Evolutionary conservation across 1,284 basidiomycete species (phyloP).

Genomic region (Malassezia equina): DNA sequence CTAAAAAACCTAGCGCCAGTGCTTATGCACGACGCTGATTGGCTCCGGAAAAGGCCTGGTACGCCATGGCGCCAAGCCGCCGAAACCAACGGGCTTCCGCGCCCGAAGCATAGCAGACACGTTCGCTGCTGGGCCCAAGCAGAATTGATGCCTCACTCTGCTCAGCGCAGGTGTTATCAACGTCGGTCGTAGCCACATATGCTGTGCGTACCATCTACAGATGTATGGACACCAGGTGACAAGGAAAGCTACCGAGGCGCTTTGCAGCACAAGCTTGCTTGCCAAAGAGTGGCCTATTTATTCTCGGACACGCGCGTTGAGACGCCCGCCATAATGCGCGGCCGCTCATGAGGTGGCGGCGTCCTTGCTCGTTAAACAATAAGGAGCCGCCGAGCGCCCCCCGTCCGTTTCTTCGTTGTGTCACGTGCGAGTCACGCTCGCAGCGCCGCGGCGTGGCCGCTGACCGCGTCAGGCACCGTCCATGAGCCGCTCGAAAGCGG

Average conservation of each 20-base stretch:
- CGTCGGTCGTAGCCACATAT: no score
- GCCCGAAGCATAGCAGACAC: no score
- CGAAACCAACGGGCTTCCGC: not conserved
- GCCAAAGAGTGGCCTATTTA: conserved; percentile 18
- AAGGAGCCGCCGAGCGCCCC: not conserved
- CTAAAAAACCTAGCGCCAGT: not conserved
- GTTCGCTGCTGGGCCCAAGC: no score
- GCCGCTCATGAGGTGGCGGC: conserved; percentile 14
- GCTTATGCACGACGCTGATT: not conserved
- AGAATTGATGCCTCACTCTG: no score
- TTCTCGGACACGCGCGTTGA: conserved; percentile 15
- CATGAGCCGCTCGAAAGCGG: not conserved
- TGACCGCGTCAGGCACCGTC: not conserved
- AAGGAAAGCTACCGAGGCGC: conserved; percentile 17
- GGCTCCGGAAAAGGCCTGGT: not conserved
- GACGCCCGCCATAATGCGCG: conserved; percentile 2
- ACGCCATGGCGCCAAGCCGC: not conserved
- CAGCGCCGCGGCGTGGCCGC: not conserved
- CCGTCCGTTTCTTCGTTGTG: not conserved
- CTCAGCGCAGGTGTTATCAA: no score
- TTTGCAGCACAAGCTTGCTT: conserved; percentile 17
- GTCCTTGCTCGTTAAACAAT: conserved; percentile 19
- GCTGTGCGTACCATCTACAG: no score
- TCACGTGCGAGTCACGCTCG: not conserved
- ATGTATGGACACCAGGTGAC: conserved; percentile 20